phyloP scores from a whole-genome alignment of 768 basidiomycete species.

The Leccinum subgranulosum region DNA sequence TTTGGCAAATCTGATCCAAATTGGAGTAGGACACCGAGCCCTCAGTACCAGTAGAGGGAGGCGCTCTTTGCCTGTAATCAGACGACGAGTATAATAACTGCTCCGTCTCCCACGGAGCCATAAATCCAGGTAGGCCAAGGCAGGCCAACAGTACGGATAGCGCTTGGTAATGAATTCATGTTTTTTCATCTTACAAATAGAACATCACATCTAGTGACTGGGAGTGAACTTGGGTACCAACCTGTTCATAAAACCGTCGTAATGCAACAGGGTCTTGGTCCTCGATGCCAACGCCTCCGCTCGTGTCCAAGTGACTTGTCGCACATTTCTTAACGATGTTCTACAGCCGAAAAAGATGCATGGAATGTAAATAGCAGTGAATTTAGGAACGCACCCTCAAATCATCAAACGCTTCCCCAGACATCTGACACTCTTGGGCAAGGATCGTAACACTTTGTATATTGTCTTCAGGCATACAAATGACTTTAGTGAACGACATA shows the following conservation, averaged over 20 bases:
- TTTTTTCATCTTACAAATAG: slow-evolving; percentile 8
- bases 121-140: slow-evolving; percentile 13
- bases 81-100: not conserved
- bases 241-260: slow-evolving; percentile 11
- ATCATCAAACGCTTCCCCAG: not conserved
- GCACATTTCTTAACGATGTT: not conserved
- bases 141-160: slow-evolving; percentile 15
- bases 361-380: not conserved
- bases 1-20: slow-evolving; percentile 12
- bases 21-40: not conserved
- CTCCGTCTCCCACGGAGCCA: slow-evolving; percentile 4
- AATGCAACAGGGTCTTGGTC: slow-evolving; percentile 9
- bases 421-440: not conserved
- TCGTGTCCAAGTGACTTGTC: not conserved
- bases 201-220: not conserved
- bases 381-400: slow-evolving; percentile 12
- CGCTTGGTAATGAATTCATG: slow-evolving; percentile 8
- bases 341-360: not conserved
- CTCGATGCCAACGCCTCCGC: slow-evolving; percentile 2
- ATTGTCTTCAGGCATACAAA: slow-evolving; percentile 9
- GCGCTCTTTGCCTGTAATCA: no score
- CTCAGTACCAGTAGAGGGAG: not conserved
- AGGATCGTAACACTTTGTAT: not conserved
- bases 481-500: slow-evolving; percentile 1
- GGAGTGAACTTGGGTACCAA: slow-evolving; percentile 1